A percentile compares a stretch with the other conserved stretches of the same genome.
Evolutionary conservation across 352 stramenopile species (phyloP).

Genomic region (Bremia lactucae): DNA sequence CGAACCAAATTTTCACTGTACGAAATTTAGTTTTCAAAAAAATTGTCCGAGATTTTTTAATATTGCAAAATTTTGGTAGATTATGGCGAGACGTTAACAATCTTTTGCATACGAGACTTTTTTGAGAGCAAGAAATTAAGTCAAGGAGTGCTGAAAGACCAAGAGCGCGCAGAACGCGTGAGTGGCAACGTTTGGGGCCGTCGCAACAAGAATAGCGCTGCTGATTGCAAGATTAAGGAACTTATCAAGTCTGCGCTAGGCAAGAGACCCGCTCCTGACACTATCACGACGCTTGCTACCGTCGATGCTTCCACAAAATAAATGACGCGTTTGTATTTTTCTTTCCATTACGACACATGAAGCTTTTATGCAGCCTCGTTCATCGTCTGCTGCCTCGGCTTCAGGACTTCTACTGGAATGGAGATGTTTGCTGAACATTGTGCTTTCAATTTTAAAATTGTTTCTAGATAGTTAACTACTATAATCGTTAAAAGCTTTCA

Average conservation of each 20-base stretch:
- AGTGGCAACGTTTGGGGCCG: conserved; percentile 26
- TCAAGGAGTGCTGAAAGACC: conserved; percentile 65
- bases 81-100: conserved; percentile 66
- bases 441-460: too few species aligned
- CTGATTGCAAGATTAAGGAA: conserved; percentile 25
- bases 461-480: too few species aligned
- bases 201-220: conserved; percentile 21
- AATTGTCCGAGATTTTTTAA: conserved; percentile 1
- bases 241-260: conserved; percentile 33
- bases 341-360: too few species aligned
- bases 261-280: conserved; percentile 15
- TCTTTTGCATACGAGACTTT: conserved; percentile 68
- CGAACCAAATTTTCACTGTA: conserved; percentile 65
- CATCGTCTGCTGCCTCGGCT: too few species aligned
- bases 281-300: too few species aligned
- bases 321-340: too few species aligned
- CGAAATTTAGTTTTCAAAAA: conserved; percentile 5
- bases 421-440: too few species aligned
- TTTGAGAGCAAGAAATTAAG: conserved; percentile 63
- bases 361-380: too few species aligned
- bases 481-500: too few species aligned
- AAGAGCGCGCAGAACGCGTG: conserved; percentile 47
- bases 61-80: conserved; percentile 19
- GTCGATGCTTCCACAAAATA: too few species aligned
- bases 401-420: too few species aligned